Base-by-base conservation (phyloP, 106 monocot species). In the Dendrobium nobile region DNA sequence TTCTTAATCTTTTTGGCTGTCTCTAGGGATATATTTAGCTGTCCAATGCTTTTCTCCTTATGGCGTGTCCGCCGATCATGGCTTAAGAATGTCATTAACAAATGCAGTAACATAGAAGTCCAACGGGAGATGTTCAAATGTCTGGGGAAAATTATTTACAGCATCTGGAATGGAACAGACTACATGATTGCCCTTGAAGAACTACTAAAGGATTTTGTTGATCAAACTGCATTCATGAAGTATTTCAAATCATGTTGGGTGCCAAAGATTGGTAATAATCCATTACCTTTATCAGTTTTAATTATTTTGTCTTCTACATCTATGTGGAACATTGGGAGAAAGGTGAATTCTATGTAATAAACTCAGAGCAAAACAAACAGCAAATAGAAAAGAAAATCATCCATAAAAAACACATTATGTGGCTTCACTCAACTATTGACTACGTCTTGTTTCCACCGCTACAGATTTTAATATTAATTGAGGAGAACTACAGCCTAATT, bases 61-160 rank as follows among this genome's bases (percentile, higher is more conserved):
- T 99, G 99, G 99, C 92, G 88, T 77, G 81, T 99, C 75, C 87
- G 99, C 47, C 87, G 93, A 80, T 93, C 95, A 75, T 95, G 95
- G 99, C 87, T 90, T 56, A 95, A 87, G 80, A 99, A 95, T 83
- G 80, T 99, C 11, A 31, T 90, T 19, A 93, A 87, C 77, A 93
- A 83, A 72, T 99, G 93, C 77, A 84, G 72, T 73, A 88, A 95
- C 82, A 81, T 77, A 54, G 84, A 93, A 84, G 89, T 93, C 22
- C 92, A 86, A 79, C 67, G 91, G 9, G 95, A 95, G 80, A 83
- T 95, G 6, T 93, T 91, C 42, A 91, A 84, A 78, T 72, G 89
- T 31, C 86, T 95, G 9, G 93, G 95, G 27, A 83, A 84, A 77
- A 80, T 95, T 73, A 44, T 93, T 75, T 82, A 88, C 72, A 82